Evolutionary conservation across 2,329 filamentous ascomycete genomes (phyloP).

Genomic region (Immersiporthe knoxdaviesiana): DNA sequence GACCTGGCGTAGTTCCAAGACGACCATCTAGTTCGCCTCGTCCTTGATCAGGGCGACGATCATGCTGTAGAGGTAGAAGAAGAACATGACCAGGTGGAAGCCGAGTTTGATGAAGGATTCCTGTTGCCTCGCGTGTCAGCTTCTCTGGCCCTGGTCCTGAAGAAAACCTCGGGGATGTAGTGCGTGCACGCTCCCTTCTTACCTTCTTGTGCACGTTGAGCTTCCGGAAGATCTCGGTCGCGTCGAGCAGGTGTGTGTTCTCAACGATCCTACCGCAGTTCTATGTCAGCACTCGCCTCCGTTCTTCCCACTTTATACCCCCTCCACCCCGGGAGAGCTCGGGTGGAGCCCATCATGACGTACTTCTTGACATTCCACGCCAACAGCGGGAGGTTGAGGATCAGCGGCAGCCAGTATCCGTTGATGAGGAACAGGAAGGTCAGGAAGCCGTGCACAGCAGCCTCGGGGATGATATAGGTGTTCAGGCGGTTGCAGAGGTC

Average conservation of each 20-base stretch:
- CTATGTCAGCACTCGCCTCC: background rate
- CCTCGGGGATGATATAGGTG: slow-evolving; percentile 99
- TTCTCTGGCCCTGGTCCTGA: background rate
- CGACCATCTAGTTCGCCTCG: slow-evolving; percentile 72
- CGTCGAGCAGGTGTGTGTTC: slow-evolving; percentile 95
- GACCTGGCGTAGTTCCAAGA: background rate
- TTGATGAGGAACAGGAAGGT: slow-evolving; percentile 97
- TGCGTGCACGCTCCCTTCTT: slow-evolving; percentile 25
- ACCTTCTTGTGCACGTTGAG: slow-evolving; percentile 99
- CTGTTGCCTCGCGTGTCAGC: slow-evolving; percentile 48
- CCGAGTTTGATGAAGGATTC: slow-evolving; percentile 99
- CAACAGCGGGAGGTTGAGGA: slow-evolving; percentile 89
- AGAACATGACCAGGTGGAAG: slow-evolving; percentile 99
- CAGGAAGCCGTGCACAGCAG: slow-evolving; percentile 93
- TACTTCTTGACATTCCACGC: slow-evolving; percentile 98
- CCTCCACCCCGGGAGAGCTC: too few relatives aligned
- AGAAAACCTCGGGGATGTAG: background rate
- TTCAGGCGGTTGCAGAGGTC: slow-evolving; percentile 99
- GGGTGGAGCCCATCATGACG: slow-evolving; percentile 42
- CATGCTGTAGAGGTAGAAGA: slow-evolving; percentile 99
- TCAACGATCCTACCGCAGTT: slow-evolving; percentile 77
- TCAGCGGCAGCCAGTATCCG: slow-evolving; percentile 93
- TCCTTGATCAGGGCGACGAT: slow-evolving; percentile 96
- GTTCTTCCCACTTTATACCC: background rate
- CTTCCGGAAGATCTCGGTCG: slow-evolving; percentile 99